Evolutionary conservation across 2,329 filamentous ascomycete species (phyloP), one percentile per base, ranked within the genome.

Genomic region (Intubia oerlemansii): DNA sequence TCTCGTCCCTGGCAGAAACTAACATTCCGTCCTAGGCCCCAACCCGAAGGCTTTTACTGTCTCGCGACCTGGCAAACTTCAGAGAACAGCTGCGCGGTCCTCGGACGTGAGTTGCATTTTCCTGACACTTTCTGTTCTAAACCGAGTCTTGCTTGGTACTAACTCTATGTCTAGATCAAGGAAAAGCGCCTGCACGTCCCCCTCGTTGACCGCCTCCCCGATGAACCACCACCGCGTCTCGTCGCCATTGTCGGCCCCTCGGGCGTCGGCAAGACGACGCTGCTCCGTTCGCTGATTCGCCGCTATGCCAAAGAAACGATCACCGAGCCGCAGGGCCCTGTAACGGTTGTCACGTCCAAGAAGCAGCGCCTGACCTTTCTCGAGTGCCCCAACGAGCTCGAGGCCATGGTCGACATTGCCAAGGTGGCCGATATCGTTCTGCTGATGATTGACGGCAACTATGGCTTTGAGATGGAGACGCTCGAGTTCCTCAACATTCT

Each of bases 381-480:
- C 44, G 88, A 98, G 66, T 92, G 81, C 45, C 84, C 90, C n/a
- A 85, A 95, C 46, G 82, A 88, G 41, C 66, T 98, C 30, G 84
- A 90, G 36, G 77, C 79, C 39, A 93, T 95, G 80, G 84, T 98
- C 38, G 88, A 98, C 50, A 66, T 93, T 32, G 80, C 88, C 34
- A 98, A 98, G 53, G 79, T 98, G 24, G 88, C 90, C 12, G 88
- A 98, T 48, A 93, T 98, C 42, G 80, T 95, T 5, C 62, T 98
- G 28, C 64, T 98, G 32, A 88, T 98, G 79, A 98, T 98, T 41
- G 88, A 98, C 46, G 90, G 88, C 32, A 95, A 95, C 53, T 98
- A 78, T 44, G 90, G 88, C 10, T 98, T 98, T 46, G 88, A 98
- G 54, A 98, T 98, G 88, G 88, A 98, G 61, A 98, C 88, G 0